Evolutionary conservation across 371 early-diverging fungal species (phyloP), one percentile per base, ranked within the genome.

Genomic region (Haplosporangium sp.): DNA sequence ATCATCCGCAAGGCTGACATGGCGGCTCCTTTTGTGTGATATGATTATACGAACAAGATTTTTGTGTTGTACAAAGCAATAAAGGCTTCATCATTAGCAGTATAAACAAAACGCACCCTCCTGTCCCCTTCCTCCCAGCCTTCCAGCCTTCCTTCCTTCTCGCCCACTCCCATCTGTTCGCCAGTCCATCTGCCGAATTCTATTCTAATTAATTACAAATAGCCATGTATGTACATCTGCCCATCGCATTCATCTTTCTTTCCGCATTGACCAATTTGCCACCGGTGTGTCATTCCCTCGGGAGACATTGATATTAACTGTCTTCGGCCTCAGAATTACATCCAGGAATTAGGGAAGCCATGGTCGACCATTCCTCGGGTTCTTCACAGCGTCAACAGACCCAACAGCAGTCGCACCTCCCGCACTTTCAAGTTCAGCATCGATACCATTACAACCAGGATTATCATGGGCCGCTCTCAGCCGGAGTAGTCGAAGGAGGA

Each of bases 391-490:
- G 62, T 20, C 59, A 56, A 16, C 55, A 47, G 14, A 36, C 43
- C 36, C 61, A 56, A 16, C 65, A 56, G 6, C 77, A 42, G 23
- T 65, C 62, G 23, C 64, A 66, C 53, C 76, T 62, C 55, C 48
- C 70, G 11, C 70, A 63, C 46, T 65, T 67, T 20, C 70, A 69
- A 54, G 59, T 56, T 55, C 70, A 62, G 9, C 54, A 67, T 40
- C 79, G 68, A 29, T 57, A 71, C 13, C 50, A 58, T 18, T 58
- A 64, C 45, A 55, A 77, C 51, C 79, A 71, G 48, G 79, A 77
- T 23, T 52, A 67, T 38, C 70, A 77, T 41, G 79, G 79, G 6
- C 79, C 79, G 0, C 64, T 71, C 52, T 77, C 79, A 5, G 79
- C 79, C 1, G 60, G 79, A 0, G 72, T 77, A 1, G 68, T 77